phyloP scores from a whole-genome alignment of 2,329 filamentous ascomycete species.

The Pestalotiopsis sp. region DNA sequence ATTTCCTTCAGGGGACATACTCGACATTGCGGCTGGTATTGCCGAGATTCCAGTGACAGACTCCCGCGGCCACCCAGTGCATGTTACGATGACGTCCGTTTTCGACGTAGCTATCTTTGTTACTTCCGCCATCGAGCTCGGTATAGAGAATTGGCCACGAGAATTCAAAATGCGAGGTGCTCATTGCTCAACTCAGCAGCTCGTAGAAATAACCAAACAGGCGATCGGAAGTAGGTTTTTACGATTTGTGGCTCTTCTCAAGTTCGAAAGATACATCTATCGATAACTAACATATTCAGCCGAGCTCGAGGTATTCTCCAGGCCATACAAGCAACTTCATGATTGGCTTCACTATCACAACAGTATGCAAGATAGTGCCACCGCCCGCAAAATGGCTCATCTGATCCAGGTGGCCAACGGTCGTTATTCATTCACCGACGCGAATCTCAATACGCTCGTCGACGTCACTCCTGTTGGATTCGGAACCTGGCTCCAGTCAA shows the following conservation, averaged over 20 bases:
- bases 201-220: constrained; percentile 53
- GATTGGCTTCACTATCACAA: constrained; percentile 44
- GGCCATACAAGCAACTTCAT: constrained; percentile 43
- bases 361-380: constrained; percentile 49
- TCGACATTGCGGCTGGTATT: constrained; percentile 59
- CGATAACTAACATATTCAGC: constrained; percentile 25
- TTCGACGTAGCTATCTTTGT: constrained; percentile 73
- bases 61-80: constrained; percentile 49
- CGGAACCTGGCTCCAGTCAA: constrained; percentile 53
- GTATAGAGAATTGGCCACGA: constrained; percentile 61
- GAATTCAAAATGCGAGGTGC: constrained; percentile 74
- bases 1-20: constrained; percentile 65
- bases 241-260: background rate
- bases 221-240: constrained; percentile 51
- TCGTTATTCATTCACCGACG: constrained; percentile 64
- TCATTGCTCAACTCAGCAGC: constrained; percentile 59
- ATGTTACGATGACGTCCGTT: constrained; percentile 69
- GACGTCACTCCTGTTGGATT: constrained; percentile 53
- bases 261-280: constrained; percentile 23
- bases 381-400: constrained; percentile 58
- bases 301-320: constrained; percentile 38
- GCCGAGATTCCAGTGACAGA: constrained; percentile 65
- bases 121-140: constrained; percentile 66
- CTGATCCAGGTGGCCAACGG: constrained; percentile 70
- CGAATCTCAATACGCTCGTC: constrained; percentile 60